Evolutionary conservation across 805 yeast genomes (phyloP).

Genomic region (Starmera pachycereana): DNA sequence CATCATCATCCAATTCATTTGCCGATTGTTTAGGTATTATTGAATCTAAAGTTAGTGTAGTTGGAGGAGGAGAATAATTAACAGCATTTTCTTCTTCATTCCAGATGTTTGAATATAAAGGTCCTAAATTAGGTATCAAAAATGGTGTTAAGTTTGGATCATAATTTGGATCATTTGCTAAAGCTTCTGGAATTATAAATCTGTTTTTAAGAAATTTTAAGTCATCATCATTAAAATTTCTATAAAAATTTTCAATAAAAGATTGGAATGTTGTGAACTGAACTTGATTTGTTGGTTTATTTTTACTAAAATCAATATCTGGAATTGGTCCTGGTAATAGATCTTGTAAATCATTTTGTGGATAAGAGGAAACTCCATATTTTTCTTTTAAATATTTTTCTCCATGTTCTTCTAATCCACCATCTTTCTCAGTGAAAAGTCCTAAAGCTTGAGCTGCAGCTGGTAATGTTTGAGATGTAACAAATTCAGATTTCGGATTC

Average conservation of each 20-base stretch:
- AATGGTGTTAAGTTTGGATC: constrained; percentile 67
- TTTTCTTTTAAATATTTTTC: constrained; percentile 64
- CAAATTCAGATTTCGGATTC: constrained; percentile 72
- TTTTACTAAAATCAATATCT: constrained; percentile 70
- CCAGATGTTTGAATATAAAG: constrained; percentile 77
- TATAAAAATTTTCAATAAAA: constrained; percentile 76
- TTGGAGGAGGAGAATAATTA: constrained; percentile 39
- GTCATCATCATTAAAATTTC: constrained; percentile 75
- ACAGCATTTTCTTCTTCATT: constrained; percentile 60
- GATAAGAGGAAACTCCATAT: constrained; percentile 87
- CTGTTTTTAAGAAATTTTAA: constrained; percentile 58
- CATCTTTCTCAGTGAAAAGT: constrained; percentile 45
- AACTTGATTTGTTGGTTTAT: constrained; percentile 83
- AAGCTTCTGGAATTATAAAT: constrained; percentile 40
- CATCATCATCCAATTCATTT: constrained; percentile 46
- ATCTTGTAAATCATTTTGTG: constrained; percentile 62
- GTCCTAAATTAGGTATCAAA: constrained; percentile 78
- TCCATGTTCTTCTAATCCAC: constrained; percentile 56
- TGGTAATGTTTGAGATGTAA: constrained; percentile 58
- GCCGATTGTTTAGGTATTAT: constrained; percentile 49
- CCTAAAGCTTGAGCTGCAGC: constrained; percentile 56
- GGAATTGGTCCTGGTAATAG: constrained; percentile 86
- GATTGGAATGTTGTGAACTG: constrained; percentile 83
- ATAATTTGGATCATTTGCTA: constrained; percentile 33
- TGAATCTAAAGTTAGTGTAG: constrained; percentile 29